Evolutionary conservation across 2,329 filamentous ascomycete species (phyloP), one percentile per base, ranked within the genome.

Genomic region (Colletotrichum chrysophilum): DNA sequence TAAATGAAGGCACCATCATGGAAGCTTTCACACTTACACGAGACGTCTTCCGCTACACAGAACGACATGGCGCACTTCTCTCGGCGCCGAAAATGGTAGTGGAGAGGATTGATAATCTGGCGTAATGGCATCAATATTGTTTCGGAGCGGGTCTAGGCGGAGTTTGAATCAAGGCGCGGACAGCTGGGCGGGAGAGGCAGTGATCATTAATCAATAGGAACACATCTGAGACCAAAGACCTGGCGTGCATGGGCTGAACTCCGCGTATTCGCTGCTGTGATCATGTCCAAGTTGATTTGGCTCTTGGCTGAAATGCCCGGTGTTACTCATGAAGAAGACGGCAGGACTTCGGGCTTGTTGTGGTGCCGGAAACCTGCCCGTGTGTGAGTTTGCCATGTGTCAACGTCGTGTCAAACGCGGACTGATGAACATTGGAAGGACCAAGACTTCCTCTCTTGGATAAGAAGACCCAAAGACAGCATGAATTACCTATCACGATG

Each of bases 221-320:
- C 36, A 8, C 36, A 26, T 26, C 26, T 26, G 26, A 26, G 26
- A 26, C 26, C 26, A 26, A 26, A 26, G 26, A 26, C n/a, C n/a
- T 7, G 43, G 0, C 43, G 3, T 21, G 12, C n/a, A 13, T 1
- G 10, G 1, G 1, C 43, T 52, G 10, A 21, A 52, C 18, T 52
- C n/a, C 43, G 43, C 43, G 43, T 21, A 21, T 52, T 21, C 10
- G 8, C 34, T 36, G 34, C 34, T 16, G 7, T 36, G 0, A 36
- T 52, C n/a, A n/a, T 21, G 1, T 13, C 5, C 43, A 52, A 21
- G n/a, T 13, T 13, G 14, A 38, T 8, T 8, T 38, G 36, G 14
- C 3, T 38, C 14, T 38, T 7, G 8, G 3, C 4, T 18, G 16
- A 4, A 18, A 38, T 9, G 16, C 7, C 4, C 4, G 5, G 7